Evolutionary conservation across 2,329 filamentous ascomycete species (phyloP).

Genomic region (Myriosclerotinia duriaeana): DNA sequence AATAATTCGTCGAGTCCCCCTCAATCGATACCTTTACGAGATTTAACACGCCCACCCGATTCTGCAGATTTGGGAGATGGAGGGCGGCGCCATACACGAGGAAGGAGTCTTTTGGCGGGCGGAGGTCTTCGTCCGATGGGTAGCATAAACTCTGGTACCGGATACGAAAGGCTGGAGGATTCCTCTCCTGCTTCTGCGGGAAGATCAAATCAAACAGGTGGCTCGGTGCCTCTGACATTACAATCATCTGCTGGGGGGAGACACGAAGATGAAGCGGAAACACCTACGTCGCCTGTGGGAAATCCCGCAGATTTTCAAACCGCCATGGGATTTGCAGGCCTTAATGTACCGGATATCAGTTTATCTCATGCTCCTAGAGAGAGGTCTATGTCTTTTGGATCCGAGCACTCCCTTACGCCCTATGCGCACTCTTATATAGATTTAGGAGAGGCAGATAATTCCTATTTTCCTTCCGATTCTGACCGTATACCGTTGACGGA

Average conservation of each 20-base stretch:
- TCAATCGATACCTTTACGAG: slow-evolving; percentile 71
- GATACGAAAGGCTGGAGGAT: slow-evolving; percentile 39
- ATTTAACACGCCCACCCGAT: slow-evolving; percentile 48
- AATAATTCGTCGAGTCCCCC: slow-evolving; percentile 47
- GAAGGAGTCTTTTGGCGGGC: slow-evolving; percentile 39
- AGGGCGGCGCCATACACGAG: slow-evolving; percentile 35
- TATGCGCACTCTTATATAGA: slow-evolving; percentile 31
- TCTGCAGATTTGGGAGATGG: slow-evolving; percentile 35
- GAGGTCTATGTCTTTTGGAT: slow-evolving; percentile 34
- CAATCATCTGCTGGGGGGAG: slow-evolving; percentile 12
- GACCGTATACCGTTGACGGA: slow-evolving; percentile 62
- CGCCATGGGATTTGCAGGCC: slow-evolving; percentile 41
- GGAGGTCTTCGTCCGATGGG: slow-evolving; percentile 33
- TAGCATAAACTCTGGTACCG: slow-evolving; percentile 30
- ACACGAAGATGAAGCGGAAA: slow-evolving; percentile 30
- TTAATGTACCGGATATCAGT: slow-evolving; percentile 39
- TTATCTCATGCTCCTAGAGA: slow-evolving; percentile 36
- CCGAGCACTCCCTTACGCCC: slow-evolving; percentile 28
- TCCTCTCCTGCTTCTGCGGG: slow-evolving; percentile 35
- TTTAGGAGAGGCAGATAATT: slow-evolving; percentile 30
- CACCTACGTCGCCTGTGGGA: slow-evolving; percentile 36
- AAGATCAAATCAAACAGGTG: slow-evolving; percentile 25
- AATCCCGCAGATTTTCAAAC: slow-evolving; percentile 39
- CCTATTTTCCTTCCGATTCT: slow-evolving; percentile 48
- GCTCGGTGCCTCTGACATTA: slow-evolving; percentile 26